A percentile compares a stretch with the other conserved stretches of the same genome.
These are phyloP conservation scores for Babesia ovata DNA, from an alignment of 169 alveolate genomes.

Conservation along the genomic window DNA sequence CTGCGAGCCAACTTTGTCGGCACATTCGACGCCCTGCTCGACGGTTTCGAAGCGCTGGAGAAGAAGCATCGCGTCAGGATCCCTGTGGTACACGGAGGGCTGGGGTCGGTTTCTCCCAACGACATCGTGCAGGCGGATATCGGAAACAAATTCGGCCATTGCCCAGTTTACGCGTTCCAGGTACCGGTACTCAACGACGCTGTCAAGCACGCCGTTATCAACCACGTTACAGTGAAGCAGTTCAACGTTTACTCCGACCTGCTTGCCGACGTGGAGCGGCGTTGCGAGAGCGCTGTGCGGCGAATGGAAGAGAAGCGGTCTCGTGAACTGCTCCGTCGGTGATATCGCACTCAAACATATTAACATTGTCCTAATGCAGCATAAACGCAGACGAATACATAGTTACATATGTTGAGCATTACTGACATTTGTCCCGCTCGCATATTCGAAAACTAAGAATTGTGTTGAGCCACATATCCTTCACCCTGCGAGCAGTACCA, in stretches of 20 bases:
- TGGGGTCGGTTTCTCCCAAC: conserved; percentile 83
- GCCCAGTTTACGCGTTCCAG: conserved; percentile 85
- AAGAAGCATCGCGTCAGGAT: conserved; percentile 72
- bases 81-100: conserved; percentile 86
- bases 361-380: too few species aligned
- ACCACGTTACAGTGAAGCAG: conserved; percentile 73
- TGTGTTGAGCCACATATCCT: too few species aligned
- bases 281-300: conserved; percentile 51
- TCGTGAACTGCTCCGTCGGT: conserved; percentile 5
- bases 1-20: conserved; percentile 80
- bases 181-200: conserved; percentile 82
- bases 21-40: conserved; percentile 79
- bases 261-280: conserved; percentile 75
- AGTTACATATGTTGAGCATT: too few species aligned
- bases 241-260: conserved; percentile 83
- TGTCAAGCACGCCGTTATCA: conserved; percentile 79
- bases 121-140: conserved; percentile 87
- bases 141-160: conserved; percentile 76
- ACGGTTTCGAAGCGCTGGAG: conserved; percentile 77
- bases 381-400: too few species aligned
- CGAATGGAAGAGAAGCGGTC: conserved; percentile 4
- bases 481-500: too few species aligned
- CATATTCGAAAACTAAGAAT: too few species aligned
- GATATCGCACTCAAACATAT: neutral
- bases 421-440: too few species aligned